Conservation (phyloP, 2,329 filamentous ascomycete species). For the Pleoardoris graminearum region DNA sequence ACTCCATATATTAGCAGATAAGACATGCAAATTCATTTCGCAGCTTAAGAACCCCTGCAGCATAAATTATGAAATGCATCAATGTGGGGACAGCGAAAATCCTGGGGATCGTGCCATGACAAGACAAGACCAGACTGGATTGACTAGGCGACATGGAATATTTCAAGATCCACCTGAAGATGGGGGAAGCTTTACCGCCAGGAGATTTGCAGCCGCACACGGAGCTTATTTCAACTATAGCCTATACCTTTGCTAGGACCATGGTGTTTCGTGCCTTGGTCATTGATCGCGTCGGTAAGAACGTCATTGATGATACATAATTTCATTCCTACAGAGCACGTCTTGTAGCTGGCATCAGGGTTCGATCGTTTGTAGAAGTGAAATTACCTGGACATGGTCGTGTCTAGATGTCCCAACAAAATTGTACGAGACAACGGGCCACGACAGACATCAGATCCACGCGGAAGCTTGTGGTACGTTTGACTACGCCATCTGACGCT, state of each 20-base stretch:
- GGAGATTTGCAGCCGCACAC: background rate
- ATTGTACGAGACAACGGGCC: no score
- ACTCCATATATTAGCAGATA: constrained; percentile 1
- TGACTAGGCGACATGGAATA: background rate
- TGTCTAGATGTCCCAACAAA: no score
- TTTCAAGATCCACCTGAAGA: constrained; percentile 2
- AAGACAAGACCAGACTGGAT: background rate
- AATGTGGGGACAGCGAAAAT: constrained; percentile 4
- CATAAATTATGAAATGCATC: background rate
- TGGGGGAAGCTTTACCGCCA: background rate
- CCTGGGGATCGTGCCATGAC: background rate
- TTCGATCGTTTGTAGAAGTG: no score
- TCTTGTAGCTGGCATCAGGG: no score
- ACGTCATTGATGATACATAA: background rate
- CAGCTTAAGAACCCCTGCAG: background rate
- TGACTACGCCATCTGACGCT: no score
- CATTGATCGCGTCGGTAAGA: background rate
- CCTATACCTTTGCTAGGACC: background rate
- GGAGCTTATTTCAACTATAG: constrained; percentile 14
- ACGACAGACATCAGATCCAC: no score
- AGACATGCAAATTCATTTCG: background rate
- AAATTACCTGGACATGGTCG: no score
- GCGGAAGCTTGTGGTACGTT: no score
- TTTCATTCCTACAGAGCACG: no score
- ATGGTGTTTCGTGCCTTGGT: background rate